Conservation (phyloP, 2,329 filamentous ascomycete species). For the Trichoderma pleuroti region DNA sequence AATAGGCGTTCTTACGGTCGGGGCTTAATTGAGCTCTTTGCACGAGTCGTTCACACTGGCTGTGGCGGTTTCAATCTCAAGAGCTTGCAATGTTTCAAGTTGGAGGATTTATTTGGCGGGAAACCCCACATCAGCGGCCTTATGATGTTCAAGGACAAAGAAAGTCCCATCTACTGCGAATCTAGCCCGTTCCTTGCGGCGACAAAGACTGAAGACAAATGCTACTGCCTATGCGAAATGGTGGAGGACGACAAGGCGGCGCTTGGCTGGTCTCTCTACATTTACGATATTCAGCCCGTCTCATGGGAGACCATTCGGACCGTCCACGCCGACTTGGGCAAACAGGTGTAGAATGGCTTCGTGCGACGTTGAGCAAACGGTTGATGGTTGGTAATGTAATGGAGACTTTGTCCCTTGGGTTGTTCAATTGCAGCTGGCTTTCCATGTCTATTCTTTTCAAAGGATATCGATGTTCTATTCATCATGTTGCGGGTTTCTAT, state of each 20-base stretch:
- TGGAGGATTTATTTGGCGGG: slow-evolving; percentile 58
- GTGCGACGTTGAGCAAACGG: not conserved
- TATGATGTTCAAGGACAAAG: slow-evolving; percentile 22
- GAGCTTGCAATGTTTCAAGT: slow-evolving; percentile 59
- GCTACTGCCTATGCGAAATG: slow-evolving; percentile 33
- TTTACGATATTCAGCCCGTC: slow-evolving; percentile 28
- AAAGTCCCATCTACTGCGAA: slow-evolving; percentile 26
- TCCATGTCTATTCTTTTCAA: not conserved
- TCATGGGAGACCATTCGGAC: slow-evolving; percentile 31
- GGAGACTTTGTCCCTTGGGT: not conserved
- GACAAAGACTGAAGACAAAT: slow-evolving; percentile 25
- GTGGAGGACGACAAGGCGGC: slow-evolving; percentile 22
- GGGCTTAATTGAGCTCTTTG: slow-evolving; percentile 58
- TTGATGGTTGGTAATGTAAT: not conserved
- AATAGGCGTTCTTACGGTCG: slow-evolving; percentile 34
- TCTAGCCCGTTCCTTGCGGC: slow-evolving; percentile 24
- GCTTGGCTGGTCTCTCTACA: slow-evolving; percentile 26
- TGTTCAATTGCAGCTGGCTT: not conserved
- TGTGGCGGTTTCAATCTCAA: slow-evolving; percentile 43
- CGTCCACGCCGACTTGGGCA: not conserved
- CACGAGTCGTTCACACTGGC: slow-evolving; percentile 54
- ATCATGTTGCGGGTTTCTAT: not conserved
- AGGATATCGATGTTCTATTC: not conserved
- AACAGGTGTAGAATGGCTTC: not conserved
- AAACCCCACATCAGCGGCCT: slow-evolving; percentile 46